These are phyloP conservation scores for Chondrostereum purpureum DNA, from an alignment of 1,284 basidiomycete species.

Conservation along the genomic window DNA sequence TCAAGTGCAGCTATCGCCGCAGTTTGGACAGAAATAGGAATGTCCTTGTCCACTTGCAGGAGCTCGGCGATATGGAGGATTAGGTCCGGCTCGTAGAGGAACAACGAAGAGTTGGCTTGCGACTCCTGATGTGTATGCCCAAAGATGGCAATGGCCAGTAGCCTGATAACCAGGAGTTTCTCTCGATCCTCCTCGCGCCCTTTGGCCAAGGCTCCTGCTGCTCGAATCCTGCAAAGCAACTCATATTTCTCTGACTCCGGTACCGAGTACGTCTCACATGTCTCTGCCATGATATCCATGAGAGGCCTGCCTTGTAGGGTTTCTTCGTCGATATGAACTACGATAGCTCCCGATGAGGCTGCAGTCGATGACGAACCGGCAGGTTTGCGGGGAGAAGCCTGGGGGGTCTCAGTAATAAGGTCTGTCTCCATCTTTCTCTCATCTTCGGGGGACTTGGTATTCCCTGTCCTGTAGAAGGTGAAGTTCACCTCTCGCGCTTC, in stretches of 20 bases:
- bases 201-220: slow-evolving; percentile 62
- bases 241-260: slow-evolving; percentile 87
- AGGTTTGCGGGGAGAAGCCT: slow-evolving; percentile 29
- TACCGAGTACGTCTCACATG: slow-evolving; percentile 66
- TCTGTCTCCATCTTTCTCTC: slow-evolving; percentile 40
- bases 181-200: slow-evolving; percentile 60
- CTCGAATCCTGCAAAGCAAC: slow-evolving; percentile 81
- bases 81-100: slow-evolving; percentile 92
- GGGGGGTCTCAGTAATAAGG: slow-evolving; percentile 29
- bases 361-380: slow-evolving; percentile 21
- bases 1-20: slow-evolving; percentile 87
- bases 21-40: slow-evolving; percentile 69
- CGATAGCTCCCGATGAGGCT: slow-evolving; percentile 44
- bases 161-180: slow-evolving; percentile 76
- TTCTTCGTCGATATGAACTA: slow-evolving; percentile 58
- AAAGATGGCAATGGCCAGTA: slow-evolving; percentile 87
- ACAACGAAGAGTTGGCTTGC: slow-evolving; percentile 75
- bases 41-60: slow-evolving; percentile 68
- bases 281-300: slow-evolving; percentile 73
- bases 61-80: slow-evolving; percentile 86
- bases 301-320: slow-evolving; percentile 51
- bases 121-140: slow-evolving; percentile 79
- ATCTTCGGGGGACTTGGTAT: slow-evolving; percentile 27
- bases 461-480: slow-evolving; percentile 63
- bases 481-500: slow-evolving; percentile 73